Evolutionary conservation across 1,139 yeast species (phyloP), one percentile per base, ranked within the genome.

Genomic region (Nakaseomyces kungkrabaensis): DNA sequence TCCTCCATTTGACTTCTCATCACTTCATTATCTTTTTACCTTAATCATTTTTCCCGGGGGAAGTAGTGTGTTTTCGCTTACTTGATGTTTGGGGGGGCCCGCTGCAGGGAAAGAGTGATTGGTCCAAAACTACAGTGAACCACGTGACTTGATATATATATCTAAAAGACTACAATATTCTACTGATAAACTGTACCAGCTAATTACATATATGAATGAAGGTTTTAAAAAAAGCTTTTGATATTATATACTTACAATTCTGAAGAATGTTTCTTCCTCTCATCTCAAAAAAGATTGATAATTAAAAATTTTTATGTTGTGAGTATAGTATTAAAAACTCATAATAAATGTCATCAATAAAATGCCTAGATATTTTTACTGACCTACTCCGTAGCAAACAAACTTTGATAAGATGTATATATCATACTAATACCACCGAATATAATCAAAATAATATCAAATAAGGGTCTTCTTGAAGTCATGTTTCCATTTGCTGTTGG

Each of bases 351-450:
- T 33, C 10, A 33, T 33, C 13, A 33, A 17, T 33, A 33, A 10
- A 10, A 11, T 33, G 5, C 13, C 6, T n/a, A 33, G 6, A 33
- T 9, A 29, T 29, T 17, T 17, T 17, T 17, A 17, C 22, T 17
- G 22, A 17, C 32, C 24, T 36, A 33, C 8, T 25, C 26, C 9
- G 42, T 43, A 1, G 57, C 59, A 50, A 63, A 60, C 33, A 78
- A 55, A 50, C 82, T 76, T 58, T 82, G 82, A 54, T 75, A 78
- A 1, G 88, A 79, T 2, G 89, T 84, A 63, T 83, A 85, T 5
- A 74, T 59, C 77, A 83, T 76, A 3, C 85, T 81, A 17, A 74
- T 57, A 0, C 72, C 75, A 1, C 94, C 94, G 54, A 83, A 67
- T 0, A 72, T 48, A 1, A 79, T 73, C 56, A 85, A 68, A 1